Evolutionary conservation across 1,284 basidiomycete species (phyloP).

Genomic region (Irpex sp.): DNA sequence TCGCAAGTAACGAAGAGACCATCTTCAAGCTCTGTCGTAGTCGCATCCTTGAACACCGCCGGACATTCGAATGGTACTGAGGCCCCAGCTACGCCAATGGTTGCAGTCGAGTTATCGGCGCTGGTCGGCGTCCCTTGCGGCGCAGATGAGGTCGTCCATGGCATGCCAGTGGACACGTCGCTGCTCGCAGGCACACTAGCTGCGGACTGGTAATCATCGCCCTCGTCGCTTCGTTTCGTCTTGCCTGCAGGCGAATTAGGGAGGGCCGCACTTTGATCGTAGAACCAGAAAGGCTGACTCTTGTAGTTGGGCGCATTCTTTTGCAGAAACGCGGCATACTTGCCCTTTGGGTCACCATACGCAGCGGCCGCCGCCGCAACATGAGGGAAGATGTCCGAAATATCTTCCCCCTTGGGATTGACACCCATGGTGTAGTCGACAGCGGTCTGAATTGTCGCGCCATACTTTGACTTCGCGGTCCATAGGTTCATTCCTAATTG

Average conservation of each 20-base stretch:
- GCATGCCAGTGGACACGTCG: background rate
- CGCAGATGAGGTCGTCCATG: background rate
- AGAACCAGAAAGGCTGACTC: slow-evolving; percentile 46
- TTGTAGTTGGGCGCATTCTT: slow-evolving; percentile 37
- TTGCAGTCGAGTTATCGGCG: slow-evolving; percentile 5
- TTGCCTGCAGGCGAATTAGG: slow-evolving; percentile 27
- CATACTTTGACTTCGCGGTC: slow-evolving; percentile 45
- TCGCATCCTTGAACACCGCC: slow-evolving; percentile 30
- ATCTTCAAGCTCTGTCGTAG: slow-evolving; percentile 44
- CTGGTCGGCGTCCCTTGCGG: background rate
- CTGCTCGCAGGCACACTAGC: background rate
- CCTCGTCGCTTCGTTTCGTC: slow-evolving; percentile 16
- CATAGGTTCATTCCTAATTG: slow-evolving; percentile 49
- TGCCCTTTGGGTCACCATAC: slow-evolving; percentile 54
- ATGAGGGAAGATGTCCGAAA: slow-evolving; percentile 44
- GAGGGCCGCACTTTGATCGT: slow-evolving; percentile 39
- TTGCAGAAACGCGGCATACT: slow-evolving; percentile 47
- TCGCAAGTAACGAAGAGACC: slow-evolving; percentile 46
- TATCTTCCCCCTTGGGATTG: slow-evolving; percentile 42
- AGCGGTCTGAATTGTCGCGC: slow-evolving; percentile 54
- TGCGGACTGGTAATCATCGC: background rate
- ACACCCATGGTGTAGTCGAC: slow-evolving; percentile 48
- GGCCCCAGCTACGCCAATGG: background rate
- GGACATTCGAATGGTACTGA: slow-evolving; percentile 40
- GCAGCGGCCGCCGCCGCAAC: slow-evolving; percentile 50